Evolutionary conservation across 2,329 filamentous ascomycete genomes (phyloP).

Genomic region (Tolypocladium sp.): DNA sequence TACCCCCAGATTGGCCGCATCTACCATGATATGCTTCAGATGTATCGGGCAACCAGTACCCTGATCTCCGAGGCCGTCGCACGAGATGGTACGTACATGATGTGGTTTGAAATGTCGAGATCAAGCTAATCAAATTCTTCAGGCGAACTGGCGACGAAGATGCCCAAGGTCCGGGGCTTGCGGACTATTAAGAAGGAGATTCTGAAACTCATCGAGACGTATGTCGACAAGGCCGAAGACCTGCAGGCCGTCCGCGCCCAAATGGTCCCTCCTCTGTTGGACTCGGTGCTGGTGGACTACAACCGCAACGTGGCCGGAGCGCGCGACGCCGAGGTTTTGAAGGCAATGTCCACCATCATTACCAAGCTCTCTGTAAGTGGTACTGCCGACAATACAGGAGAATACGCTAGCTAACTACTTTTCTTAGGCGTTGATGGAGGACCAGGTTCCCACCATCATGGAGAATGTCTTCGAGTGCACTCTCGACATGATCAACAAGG

Average conservation of each 20-base stretch:
- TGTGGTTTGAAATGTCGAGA: background rate
- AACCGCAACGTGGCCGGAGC: slow-evolving; percentile 94
- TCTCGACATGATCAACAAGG: slow-evolving; percentile 99
- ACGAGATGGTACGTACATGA: slow-evolving; percentile 55
- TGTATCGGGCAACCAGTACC: slow-evolving; percentile 96
- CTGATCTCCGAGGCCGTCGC: slow-evolving; percentile 91
- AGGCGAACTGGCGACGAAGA: slow-evolving; percentile 92
- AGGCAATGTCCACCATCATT: slow-evolving; percentile 96
- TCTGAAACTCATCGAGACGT: slow-evolving; percentile 93
- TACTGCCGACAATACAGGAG: background rate
- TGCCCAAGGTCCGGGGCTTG: slow-evolving; percentile 88
- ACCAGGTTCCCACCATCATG: slow-evolving; percentile 95
- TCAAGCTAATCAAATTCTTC: slow-evolving; percentile 2
- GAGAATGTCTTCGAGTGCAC: slow-evolving; percentile 98
- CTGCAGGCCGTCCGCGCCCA: slow-evolving; percentile 85
- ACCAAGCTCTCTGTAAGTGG: slow-evolving; percentile 87
- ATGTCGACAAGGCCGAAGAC: slow-evolving; percentile 96
- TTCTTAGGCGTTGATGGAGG: slow-evolving; percentile 80
- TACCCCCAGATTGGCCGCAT: slow-evolving; percentile 97
- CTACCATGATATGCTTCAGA: slow-evolving; percentile 96
- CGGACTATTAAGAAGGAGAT: slow-evolving; percentile 99
- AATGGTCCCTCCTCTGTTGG: slow-evolving; percentile 91
- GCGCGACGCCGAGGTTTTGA: slow-evolving; percentile 90
- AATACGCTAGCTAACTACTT: slow-evolving; percentile 3
- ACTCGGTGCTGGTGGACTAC: slow-evolving; percentile 91